Percentiles rank a stretch among this genome's conserved stretches.
These are phyloP conservation scores for Podila epicladia DNA, from an alignment of 192 early-diverging fungal species.

Conservation along the genomic window DNA sequence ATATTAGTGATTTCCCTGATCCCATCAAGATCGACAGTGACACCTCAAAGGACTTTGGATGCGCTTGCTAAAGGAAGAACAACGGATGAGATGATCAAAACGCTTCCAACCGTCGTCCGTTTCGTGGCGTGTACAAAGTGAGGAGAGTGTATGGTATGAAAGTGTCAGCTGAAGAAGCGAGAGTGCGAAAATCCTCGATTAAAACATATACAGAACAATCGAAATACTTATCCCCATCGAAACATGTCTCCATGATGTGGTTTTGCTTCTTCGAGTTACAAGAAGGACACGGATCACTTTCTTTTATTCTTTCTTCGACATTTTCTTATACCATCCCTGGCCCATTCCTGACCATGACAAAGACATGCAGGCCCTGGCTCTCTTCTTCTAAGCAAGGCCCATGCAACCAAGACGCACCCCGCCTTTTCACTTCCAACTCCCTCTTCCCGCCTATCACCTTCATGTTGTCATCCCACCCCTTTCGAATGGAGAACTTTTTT, in stretches of 20 bases:
- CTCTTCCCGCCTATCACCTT: background rate
- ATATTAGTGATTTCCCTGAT: constrained; percentile 84
- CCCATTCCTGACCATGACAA: too few relatives aligned
- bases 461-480: constrained; percentile 1
- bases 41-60: constrained; percentile 68
- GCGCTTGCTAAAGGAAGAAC: constrained; percentile 68
- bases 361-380: too few relatives aligned
- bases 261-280: too few relatives aligned
- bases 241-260: too few relatives aligned
- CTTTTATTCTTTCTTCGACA: too few relatives aligned
- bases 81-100: background rate
- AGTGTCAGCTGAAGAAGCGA: too few relatives aligned
- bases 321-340: too few relatives aligned
- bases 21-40: constrained; percentile 91
- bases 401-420: background rate
- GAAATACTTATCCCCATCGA: too few relatives aligned
- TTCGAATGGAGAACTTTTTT: background rate
- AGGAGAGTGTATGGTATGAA: background rate
- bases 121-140: background rate
- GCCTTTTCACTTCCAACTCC: background rate
- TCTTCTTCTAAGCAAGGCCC: too few relatives aligned
- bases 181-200: too few relatives aligned
- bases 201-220: too few relatives aligned
- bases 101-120: background rate
- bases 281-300: too few relatives aligned